Evolutionary conservation across 768 basidiomycete species (phyloP), one percentile per base, ranked within the genome.

Genomic region (Amyloporia xantha): DNA sequence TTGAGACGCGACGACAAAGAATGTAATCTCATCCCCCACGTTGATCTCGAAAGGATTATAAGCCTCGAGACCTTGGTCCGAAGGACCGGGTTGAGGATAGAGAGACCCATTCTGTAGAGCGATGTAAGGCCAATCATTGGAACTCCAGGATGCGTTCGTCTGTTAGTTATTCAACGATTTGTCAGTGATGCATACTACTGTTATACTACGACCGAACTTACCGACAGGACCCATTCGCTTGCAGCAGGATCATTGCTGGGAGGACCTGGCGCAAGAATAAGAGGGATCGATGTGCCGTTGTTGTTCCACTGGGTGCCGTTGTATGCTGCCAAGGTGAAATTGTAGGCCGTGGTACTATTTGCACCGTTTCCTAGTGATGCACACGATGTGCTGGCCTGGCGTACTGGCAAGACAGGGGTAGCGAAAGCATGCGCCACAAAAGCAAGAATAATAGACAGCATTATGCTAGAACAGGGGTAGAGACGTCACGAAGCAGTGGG

Each of bases 81-180:
- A 52, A 45, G 28, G 28, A n/a, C 27, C 27, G 5, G 68, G 68
- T 17, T 45, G 26, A 1, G 74, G 74, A 20, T 66, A 64, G n/a
- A 79, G 56, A 5, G 64, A 63, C 24, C 68, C 65, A 38, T 71
- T 54, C 4, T 64, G 44, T 42, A 79, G 66, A 23, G 65, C 61
- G 10, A 77, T 51, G 15, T 57, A 39, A 0, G 76, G 73, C 54
- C 68, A 77, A 37, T 75, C 68, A 60, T 77, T 67, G n/a, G 30
- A 45, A 10, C 73, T 75, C 23, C 17, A 17, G 10, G 40, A 19
- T 23, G 6, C 40, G 5, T 9, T 12, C 5, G 40, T 41, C 40
- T 41, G 13, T 23, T 21, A 17, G 7, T 7, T 7, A 6, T 12
- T 17, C 40, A 23, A 12, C 5, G 13, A 23, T 24, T 23, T 3